Evolutionary conservation across 2,329 filamentous ascomycete genomes (phyloP), one percentile per base, ranked within the genome.

Genomic region (Curvularia verruculosa): DNA sequence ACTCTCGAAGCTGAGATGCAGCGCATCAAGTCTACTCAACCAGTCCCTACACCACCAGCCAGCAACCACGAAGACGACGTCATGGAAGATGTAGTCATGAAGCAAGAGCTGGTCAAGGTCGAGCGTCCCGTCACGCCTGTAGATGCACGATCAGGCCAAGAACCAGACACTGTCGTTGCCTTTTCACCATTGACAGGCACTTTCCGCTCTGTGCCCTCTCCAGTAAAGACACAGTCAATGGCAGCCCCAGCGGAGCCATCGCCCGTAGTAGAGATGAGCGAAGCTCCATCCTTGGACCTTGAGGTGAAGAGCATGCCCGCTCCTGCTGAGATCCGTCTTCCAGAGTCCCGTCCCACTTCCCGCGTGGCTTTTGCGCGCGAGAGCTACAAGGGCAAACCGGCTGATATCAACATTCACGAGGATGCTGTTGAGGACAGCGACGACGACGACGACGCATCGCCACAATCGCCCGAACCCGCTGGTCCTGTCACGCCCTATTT

Each of bases 31-130:
- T 59, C 80, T 73, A 65, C 78, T 75, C 54, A 82, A 79, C 63
- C 82, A 71, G 81, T 87, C 52, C 85, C 89, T 64, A 82, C 85
- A 12, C 85, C 87, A 5, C 82, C 83, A 18, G 82, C 88, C 67
- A 88, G 86, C 46, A 84, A 86, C 52, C 88, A 89, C 70, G 83
- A 84, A 28, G 75, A 75, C 21, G 75, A 75, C 15, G 61, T 65
- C 2, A 76, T 73, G 65, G 74, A 77, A 8, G 70, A 65, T n/a
- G 54, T 68, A 7, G 40, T 63, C 24, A 65, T 68, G 40, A 67
- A 66, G 43, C 50, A 70, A 41, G 67, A 70, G 45, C 47, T 63
- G 15, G 18, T 61, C 5, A 56, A 69, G 7, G 52, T 56, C 6
- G 58, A 66, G 19, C 63, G 64, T 18, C 60, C 67, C 1, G 53